phyloP scores from a whole-genome alignment of 2,329 filamentous ascomycete species.

The Aspergillus fructus region DNA sequence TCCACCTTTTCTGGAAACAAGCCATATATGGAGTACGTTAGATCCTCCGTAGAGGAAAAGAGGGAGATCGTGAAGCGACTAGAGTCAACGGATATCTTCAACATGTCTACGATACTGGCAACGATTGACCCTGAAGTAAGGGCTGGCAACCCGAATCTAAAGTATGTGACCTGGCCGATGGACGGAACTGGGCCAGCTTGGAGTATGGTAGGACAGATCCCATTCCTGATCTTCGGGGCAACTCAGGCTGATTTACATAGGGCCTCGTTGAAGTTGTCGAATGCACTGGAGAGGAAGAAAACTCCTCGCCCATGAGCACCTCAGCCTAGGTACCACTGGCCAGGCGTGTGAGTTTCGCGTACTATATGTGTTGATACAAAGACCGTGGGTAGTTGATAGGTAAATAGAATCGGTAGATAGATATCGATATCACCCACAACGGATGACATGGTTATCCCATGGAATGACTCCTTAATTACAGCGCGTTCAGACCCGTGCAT shows the following conservation, averaged over 20 bases:
- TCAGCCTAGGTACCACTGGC: neutral
- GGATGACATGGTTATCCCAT: too few species aligned
- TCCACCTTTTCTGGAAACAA: conserved; percentile 43
- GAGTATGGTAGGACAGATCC: neutral
- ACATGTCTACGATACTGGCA: neutral
- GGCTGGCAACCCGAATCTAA: neutral
- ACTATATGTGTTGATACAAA: neutral
- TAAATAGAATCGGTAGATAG: neutral
- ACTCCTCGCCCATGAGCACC: too few species aligned
- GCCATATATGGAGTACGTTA: conserved; percentile 60
- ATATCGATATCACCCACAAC: neutral
- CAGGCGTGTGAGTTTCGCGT: neutral
- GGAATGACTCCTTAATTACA: too few species aligned
- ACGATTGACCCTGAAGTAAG: neutral
- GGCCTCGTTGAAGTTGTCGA: neutral
- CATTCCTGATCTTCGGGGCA: neutral
- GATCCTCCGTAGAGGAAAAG: conserved; percentile 40
- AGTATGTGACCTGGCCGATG: neutral
- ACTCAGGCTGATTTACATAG: neutral
- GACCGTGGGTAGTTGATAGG: neutral
- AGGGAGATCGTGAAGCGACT: conserved; percentile 32
- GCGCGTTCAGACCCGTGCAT: too few species aligned
- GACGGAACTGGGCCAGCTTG: neutral
- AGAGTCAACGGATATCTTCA: neutral
- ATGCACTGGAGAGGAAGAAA: neutral